Evolutionary conservation across 345 rosid genomes (phyloP), one percentile per base, ranked within the genome.

Genomic region (Atalantia buxifolia): DNA sequence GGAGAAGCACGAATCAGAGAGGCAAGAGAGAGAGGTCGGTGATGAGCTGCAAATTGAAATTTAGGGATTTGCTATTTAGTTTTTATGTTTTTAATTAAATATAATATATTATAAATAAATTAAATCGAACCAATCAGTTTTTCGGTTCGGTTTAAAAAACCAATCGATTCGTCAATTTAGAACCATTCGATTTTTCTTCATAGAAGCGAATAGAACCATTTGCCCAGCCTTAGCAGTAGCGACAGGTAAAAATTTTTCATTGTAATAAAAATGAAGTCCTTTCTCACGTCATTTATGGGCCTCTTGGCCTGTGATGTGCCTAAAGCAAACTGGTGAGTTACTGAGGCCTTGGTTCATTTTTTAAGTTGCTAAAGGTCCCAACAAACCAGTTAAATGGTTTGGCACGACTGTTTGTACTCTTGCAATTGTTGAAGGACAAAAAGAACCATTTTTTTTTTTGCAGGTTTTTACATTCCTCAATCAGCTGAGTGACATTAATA

Each of bases 11-110:
- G 1, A 33, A 1, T 5, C 6, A 33, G 1, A 33, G 35, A 33
- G 35, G 6, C 6, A 6, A 31, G 35, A 0, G 35, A 33, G 35
- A 4, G 35, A 33, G 0, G 0, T 33, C 35, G 1, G 1, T 0
- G 35, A 33, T 33, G 35, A 33, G 35, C 5, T 33, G 35, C 35
- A 35, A 35, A 35, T 35, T 35, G 7, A 35, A 35, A 35, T 35
- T 28, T 28, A 28, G 2, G n/a, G 36, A 35, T 35, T 35, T 35
- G 0, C 7, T 5, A 5, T 5, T 6, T 35, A 6, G 36, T 36
- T 36, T 6, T 4, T 36, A 7, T 36, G 7, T 36, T 36, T 36
- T 36, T 1, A 6, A 36, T 36, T 36, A 36, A 36, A 36, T 36
- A n/a, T n/a, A n/a, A n/a, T n/a, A 31, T 31, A 2, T 31, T 31